Conservation (phyloP, 2,329 filamentous ascomycete genomes). For the Apiospora marii region DNA sequence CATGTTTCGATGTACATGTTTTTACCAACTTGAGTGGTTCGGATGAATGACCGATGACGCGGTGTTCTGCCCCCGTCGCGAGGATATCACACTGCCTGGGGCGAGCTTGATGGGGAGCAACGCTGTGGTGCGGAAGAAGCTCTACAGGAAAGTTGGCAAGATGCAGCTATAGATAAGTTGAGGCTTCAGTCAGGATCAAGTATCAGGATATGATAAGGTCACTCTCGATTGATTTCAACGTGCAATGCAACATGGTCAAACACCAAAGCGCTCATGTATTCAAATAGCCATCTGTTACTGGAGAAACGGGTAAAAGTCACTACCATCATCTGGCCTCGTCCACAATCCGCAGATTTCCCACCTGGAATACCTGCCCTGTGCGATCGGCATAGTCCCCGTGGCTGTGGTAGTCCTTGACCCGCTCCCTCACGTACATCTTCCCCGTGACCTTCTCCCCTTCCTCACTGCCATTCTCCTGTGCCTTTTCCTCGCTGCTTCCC, state of each 20-base stretch:
- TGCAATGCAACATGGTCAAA: no score
- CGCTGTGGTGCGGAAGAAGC: neutral
- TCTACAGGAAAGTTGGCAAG: neutral
- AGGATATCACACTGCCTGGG: neutral
- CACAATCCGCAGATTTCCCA: conserved; percentile 50
- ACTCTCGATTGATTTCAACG: no score
- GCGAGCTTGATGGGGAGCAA: conserved; percentile 5
- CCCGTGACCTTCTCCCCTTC: conserved; percentile 44
- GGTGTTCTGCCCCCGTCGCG: neutral
- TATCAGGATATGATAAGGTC: no score
- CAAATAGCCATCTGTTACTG: no score
- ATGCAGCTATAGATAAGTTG: no score
- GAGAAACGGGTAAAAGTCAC: no score
- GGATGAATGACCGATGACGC: neutral
- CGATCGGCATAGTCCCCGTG: conserved; percentile 48
- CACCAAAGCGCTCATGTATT: no score
- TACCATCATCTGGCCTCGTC: conserved; percentile 44
- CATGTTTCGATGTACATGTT: no score
- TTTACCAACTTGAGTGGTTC: no score
- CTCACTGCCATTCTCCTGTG: conserved; percentile 30
- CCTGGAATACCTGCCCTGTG: conserved; percentile 48
- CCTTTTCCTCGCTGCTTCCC: neutral
- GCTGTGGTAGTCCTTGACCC: conserved; percentile 51
- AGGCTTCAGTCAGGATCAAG: neutral
- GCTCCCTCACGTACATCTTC: conserved; percentile 49